phyloP scores from a whole-genome alignment of 129 eudicot species.

The Lonicera japonica region DNA sequence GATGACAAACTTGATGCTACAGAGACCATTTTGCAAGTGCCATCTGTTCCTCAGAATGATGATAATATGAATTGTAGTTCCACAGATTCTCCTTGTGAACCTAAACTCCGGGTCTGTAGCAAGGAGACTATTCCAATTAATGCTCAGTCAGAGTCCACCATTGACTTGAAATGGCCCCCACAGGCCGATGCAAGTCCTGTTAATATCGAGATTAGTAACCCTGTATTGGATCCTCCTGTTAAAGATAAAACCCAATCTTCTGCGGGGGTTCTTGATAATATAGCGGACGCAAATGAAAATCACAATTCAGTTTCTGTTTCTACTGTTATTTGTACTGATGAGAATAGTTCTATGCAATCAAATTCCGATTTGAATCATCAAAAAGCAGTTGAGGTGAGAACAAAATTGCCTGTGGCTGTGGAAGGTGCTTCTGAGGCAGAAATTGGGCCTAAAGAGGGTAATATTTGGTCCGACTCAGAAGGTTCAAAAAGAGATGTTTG shows the following conservation, averaged over 20 bases:
- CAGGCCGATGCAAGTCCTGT: constrained; percentile 1
- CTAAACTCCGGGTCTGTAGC: background rate
- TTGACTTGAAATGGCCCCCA: constrained; percentile 1
- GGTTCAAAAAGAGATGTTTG: background rate
- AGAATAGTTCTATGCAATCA: background rate
- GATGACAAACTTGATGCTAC: constrained; percentile 13
- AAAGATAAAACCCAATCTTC: constrained; percentile 15
- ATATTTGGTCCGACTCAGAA: no score
- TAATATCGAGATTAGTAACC: background rate
- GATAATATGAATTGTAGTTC: background rate
- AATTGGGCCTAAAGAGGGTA: background rate
- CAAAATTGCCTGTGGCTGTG: background rate
- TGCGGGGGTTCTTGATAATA: background rate
- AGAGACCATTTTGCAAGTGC: background rate
- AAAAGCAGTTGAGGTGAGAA: background rate
- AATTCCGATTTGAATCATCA: background rate
- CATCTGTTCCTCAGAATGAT: background rate
- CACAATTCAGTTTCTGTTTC: background rate
- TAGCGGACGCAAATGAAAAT: background rate
- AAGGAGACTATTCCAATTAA: constrained; percentile 19
- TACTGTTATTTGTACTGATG: background rate
- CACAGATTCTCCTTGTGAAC: background rate
- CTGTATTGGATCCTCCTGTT: constrained; percentile 14
- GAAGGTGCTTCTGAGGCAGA: background rate
- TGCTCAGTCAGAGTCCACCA: constrained; percentile 13